Base-by-base conservation (phyloP, 129 eudicot genomes). In the Lactuca saligna region DNA sequence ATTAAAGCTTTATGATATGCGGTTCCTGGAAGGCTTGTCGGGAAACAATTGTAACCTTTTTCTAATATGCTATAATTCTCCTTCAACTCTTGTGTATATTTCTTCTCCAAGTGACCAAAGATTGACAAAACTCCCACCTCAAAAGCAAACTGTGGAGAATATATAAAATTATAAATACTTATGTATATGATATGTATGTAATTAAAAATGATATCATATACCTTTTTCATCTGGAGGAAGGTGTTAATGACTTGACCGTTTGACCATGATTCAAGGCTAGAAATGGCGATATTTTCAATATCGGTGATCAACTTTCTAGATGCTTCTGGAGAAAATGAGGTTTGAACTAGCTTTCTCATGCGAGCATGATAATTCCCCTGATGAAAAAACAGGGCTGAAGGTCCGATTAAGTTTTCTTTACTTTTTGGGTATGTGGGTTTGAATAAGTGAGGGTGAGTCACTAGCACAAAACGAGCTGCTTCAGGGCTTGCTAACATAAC, bases 381-480 rank as follows among this genome's bases (percentile, higher is more conserved):
- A 77, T 91, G 95, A 42, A 87, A 91, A 74, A 91, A 91, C 70
- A 91, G 78, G 3, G 97, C 97, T 2, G 87, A 68, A 14, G 97
- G 91, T 13, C 97, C 97, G 3, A 91, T 87, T 82, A 91, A 29
- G 35, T 55, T 77, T 80, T 91, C 95, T 74, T 91, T 91, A 64
- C 89, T 83, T 78, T 81, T 91, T 4, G 97, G 97, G 77, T 91
- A 91, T 2, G 97, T 91, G 5, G 97, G 92, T 71, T 81, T 91
- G 68, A 91, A 87, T 79, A 87, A 73, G 9, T 81, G 82, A 56
- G 95, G 82, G 11, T 83, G 83, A 29, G 79, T 74, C 57, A 85
- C 89, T 17, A 91, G 71, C 71, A 91, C 95, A 75, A 87, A 91
- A 29, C 85, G 78, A 16, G 97, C 87, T 2, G 97, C 95, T 64